phyloP scores from a whole-genome alignment of 805 yeast species.

The Jamesozyma spencerorum region DNA sequence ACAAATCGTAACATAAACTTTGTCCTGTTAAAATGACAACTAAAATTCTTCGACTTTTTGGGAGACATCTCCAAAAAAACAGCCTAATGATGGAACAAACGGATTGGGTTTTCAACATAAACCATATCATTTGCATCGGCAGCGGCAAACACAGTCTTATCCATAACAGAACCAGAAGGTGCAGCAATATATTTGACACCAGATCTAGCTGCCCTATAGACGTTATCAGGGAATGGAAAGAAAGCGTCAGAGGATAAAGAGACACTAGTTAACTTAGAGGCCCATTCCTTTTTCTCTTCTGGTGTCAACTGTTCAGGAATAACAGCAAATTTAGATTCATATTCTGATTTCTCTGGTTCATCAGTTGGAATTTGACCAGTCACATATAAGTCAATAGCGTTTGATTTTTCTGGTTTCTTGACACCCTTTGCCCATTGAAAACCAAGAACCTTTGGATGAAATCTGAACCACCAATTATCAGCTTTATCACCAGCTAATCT shows the following conservation, averaged over 20 bases:
- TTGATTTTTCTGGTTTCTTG: conserved; percentile 96
- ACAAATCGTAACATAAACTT: no score
- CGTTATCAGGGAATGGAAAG: conserved; percentile 99
- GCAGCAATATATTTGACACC: conserved; percentile 96
- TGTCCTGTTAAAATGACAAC: no score
- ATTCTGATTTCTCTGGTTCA: conserved; percentile 90
- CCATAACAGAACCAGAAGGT: conserved; percentile 95
- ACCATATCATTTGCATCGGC: conserved; percentile 86
- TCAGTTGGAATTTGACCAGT: conserved; percentile 82
- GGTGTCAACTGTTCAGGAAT: conserved; percentile 75
- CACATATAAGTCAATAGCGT: conserved; percentile 90
- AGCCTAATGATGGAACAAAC: conserved; percentile 87
- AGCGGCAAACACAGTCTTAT: conserved; percentile 88
- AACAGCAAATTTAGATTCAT: conserved; percentile 76
- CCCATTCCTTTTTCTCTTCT: conserved; percentile 83
- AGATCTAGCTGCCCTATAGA: conserved; percentile 90
- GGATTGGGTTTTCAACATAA: conserved; percentile 92
- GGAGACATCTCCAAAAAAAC: no score
- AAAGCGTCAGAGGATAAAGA: conserved; percentile 94
- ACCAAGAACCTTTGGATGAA: conserved; percentile 85
- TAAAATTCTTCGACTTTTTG: no score
- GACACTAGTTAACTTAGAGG: conserved; percentile 65
- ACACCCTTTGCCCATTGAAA: conserved; percentile 98
- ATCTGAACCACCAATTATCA: conserved; percentile 99
- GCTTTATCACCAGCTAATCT: conserved; percentile 98